Base-by-base conservation (phyloP, 2,329 filamentous ascomycete genomes). In the Diplodia mutila region DNA sequence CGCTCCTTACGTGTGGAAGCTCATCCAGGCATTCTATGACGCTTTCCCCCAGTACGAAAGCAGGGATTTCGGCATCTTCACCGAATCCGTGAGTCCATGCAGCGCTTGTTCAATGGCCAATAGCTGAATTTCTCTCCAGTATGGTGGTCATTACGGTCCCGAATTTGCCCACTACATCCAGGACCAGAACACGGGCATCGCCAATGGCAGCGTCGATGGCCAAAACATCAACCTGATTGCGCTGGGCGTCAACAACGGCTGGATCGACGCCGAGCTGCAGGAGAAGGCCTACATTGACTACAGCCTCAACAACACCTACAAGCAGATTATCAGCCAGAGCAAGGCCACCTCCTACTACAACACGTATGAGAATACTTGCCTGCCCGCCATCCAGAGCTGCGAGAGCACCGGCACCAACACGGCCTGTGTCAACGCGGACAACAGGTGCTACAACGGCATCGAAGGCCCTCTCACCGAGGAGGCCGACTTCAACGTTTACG, bases 1-100 rank as follows among this genome's bases (percentile, higher is more conserved):
- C 11, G 83, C 84, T 3, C 79, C 80, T 0, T 80, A 80, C 59
- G 81, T 88, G n/a, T 88, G 85, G 86, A 82, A 79, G 2, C 77
- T 88, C n/a, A 74, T 87, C 57, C 86, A 88, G 73, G 82, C 76
- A 2, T 80, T 79, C 70, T 79, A 76, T 55, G 54, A 52, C 2
- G 21, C 52, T n/a, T 61, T 61, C 11, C 54, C 65, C 5, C 29
- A 52, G 46, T 67, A 69, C n/a, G 65, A 71, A 37, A 66, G 70
- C 61, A 73, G 77, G 1, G 73, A 79, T 11, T 78, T 80, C 65
- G 75, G 70, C 46, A 67, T 67, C n/a, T 59, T 69, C 37, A 67
- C 68, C 4, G 65, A 68, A 39, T 67, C 54, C 14, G 46, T 51
- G 3, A 51, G 59, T 27, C 12, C 8, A 23, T 14, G 7, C 7